These are phyloP conservation scores for Pestalotiopsis sp. DNA, from an alignment of 2,329 filamentous ascomycete genomes.

Conservation along the genomic window DNA sequence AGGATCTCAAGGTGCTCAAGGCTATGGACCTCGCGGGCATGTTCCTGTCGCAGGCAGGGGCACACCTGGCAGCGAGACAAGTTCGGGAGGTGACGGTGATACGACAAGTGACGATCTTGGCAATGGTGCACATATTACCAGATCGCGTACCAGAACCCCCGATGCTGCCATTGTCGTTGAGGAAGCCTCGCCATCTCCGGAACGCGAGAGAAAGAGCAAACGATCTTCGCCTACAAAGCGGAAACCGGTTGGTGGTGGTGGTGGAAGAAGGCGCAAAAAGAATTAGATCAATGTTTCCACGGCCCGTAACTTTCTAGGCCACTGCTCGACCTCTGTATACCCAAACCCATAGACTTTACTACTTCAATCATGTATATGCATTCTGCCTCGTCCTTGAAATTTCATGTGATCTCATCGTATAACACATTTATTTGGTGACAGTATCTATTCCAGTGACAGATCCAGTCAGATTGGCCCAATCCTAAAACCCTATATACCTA, in stretches of 20 bases:
- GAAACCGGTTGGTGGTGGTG: constrained; percentile 31
- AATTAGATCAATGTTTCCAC: constrained; percentile 25
- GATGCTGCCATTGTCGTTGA: constrained; percentile 44
- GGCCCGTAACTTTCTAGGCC: neutral
- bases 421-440: too few species aligned
- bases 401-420: too few species aligned
- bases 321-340: constrained; percentile 21
- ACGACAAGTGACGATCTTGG: constrained; percentile 31
- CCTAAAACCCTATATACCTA: neutral
- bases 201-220: constrained; percentile 37
- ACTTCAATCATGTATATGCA: constrained; percentile 18
- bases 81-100: constrained; percentile 33
- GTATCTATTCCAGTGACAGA: too few species aligned
- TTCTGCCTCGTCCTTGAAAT: neutral
- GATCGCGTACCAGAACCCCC: constrained; percentile 29
- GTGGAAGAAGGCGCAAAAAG: constrained; percentile 30
- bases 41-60: constrained; percentile 36
- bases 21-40: constrained; percentile 17
- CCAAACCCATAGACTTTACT: constrained; percentile 20
- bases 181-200: constrained; percentile 26
- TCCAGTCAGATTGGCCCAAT: neutral
- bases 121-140: constrained; percentile 23
- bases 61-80: constrained; percentile 37
- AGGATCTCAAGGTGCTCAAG: constrained; percentile 32
- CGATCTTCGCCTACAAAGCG: constrained; percentile 39